Evolutionary conservation across 2,329 filamentous ascomycete genomes (phyloP).

Genomic region (Mycosphaerella sp.): DNA sequence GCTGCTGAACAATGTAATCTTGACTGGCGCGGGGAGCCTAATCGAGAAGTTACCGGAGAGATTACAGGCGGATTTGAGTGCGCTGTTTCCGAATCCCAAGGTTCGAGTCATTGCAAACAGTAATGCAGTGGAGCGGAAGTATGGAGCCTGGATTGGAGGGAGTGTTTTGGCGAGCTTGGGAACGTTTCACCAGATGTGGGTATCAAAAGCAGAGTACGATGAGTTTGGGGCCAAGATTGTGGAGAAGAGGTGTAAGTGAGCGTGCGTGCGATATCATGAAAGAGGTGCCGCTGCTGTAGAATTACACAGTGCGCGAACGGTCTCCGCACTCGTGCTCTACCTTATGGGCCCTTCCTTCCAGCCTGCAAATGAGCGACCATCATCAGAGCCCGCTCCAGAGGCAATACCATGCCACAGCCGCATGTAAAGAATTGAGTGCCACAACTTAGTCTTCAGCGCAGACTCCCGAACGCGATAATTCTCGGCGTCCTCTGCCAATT

Average conservation of each 20-base stretch:
- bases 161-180: slow-evolving; percentile 93
- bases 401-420: no score
- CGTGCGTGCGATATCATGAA: not conserved
- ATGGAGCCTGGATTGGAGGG: slow-evolving; percentile 92
- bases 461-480: no score
- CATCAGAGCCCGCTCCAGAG: no score
- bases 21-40: slow-evolving; percentile 81
- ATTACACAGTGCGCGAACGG: no score
- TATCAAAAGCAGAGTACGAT: slow-evolving; percentile 93
- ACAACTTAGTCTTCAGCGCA: no score
- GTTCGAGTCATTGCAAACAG: slow-evolving; percentile 86
- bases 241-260: slow-evolving; percentile 88
- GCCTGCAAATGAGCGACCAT: no score
- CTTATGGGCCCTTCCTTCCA: no score
- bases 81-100: slow-evolving; percentile 75
- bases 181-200: slow-evolving; percentile 99
- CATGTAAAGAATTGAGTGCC: no score
- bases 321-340: no score
- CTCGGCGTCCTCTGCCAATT: no score
- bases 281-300: no score
- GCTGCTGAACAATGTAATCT: slow-evolving; percentile 81
- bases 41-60: slow-evolving; percentile 90
- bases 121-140: slow-evolving; percentile 79
- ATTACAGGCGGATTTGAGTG: slow-evolving; percentile 73
- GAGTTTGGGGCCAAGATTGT: slow-evolving; percentile 87